Percentiles rank a stretch among this genome's conserved stretches.
phyloP scores from a whole-genome alignment of 1,139 yeast genomes.

The Debaryomyces coudertii region DNA sequence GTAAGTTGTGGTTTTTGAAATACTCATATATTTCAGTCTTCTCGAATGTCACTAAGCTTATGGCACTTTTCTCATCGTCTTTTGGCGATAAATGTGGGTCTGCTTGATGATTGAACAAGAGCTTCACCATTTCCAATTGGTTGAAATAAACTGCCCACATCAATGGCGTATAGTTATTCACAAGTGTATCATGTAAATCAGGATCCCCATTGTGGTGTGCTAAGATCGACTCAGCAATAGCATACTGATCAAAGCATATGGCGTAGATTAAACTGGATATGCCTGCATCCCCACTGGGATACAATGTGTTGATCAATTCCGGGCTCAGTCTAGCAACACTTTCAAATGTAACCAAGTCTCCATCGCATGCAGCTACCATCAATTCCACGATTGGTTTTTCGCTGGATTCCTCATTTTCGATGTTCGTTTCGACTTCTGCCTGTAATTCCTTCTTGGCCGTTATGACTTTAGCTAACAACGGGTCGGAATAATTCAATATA shows the following conservation, averaged over 20 bases:
- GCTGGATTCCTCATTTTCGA: constrained; percentile 12
- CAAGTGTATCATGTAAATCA: constrained; percentile 39
- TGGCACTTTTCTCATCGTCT: constrained; percentile 37
- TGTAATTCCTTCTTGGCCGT: constrained; percentile 52
- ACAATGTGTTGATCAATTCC: constrained; percentile 31
- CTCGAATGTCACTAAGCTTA: constrained; percentile 37
- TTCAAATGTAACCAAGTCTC: constrained; percentile 50
- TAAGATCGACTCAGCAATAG: constrained; percentile 48
- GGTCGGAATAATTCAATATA: constrained; percentile 34
- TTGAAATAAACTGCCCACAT: constrained; percentile 54
- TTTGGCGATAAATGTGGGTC: constrained; percentile 42
- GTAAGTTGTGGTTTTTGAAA: constrained; percentile 43
- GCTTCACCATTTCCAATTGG: constrained; percentile 38
- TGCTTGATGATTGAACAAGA: constrained; percentile 43
- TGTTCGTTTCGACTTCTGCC: constrained; percentile 22
- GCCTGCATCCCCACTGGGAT: constrained; percentile 45
- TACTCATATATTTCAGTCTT: constrained; percentile 37
- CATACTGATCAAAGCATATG: constrained; percentile 50
- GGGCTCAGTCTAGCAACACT: constrained; percentile 35
- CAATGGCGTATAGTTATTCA: constrained; percentile 41
- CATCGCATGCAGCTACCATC: constrained; percentile 54
- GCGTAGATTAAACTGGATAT: constrained; percentile 55
- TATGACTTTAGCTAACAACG: constrained; percentile 44
- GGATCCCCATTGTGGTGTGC: constrained; percentile 39
- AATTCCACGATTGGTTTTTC: constrained; percentile 27